Evolutionary conservation across 768 basidiomycete genomes (phyloP), one percentile per base, ranked within the genome.

Genomic region (Pleurotus pulmonarius): DNA sequence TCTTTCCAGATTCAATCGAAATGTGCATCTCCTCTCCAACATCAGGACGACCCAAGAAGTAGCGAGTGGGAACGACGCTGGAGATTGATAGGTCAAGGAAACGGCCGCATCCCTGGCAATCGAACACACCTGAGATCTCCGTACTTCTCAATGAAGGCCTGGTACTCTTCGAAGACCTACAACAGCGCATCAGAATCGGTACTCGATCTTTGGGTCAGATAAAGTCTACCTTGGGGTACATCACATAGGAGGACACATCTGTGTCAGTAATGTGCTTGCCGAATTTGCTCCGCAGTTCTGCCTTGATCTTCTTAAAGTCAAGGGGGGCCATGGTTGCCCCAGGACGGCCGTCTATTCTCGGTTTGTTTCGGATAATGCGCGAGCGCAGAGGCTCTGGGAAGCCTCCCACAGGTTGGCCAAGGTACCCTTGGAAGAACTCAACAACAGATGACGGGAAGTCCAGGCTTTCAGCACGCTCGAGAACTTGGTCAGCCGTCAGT

Each of bases 381-480:
- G 86, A 82, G 61, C 97, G 92, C 60, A 99, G 75, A 40, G 96
- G 94, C 70, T 99, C 97, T 56, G 97, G 97, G 90, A 98, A 98
- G 47, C 97, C 96, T 68, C 94, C 97, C 67, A 92, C 89, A 55
- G 97, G 97, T 68, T 98, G 94, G 29, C 97, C 96, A 60, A 99
- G 90, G 74, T 94, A 96, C 15, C 97, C 97, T 70, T 98, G 95
- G 93, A 98, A 98, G 82, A 97, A 99, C 66, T 98, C 96, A 41
- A 94, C 92, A 46, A 94, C 92, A 34, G 91, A 94, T 9, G 92
- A 94, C 7, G 97, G 97, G 87, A 99, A 98, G 73, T 99, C 97
- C 58, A 99, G 86, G 57, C 84, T 82, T 43, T 91, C 90, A 43
- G 96, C 97, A 49, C 88, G 85, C 7, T 85, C 82, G 56, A 95